These are phyloP conservation scores for Boechera retrofracta DNA, from an alignment of 345 rosid species.

Conservation along the genomic window DNA sequence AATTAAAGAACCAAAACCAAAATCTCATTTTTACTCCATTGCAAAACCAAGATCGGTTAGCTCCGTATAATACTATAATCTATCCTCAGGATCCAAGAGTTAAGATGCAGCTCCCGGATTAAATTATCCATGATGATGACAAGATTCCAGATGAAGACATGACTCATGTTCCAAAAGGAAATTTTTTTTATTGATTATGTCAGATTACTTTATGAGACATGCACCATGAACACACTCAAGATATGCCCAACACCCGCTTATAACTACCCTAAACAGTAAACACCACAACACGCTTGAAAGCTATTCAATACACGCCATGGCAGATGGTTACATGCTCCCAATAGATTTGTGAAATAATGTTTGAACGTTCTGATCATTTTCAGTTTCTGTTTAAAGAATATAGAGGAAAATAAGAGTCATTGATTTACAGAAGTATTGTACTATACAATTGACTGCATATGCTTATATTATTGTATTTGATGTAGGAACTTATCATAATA, in stretches of 20 bases:
- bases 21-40: background rate
- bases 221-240: slow-evolving; percentile 23
- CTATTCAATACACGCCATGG: background rate
- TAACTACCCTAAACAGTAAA: background rate
- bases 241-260: background rate
- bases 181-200: background rate
- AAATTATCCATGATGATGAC: slow-evolving; percentile 18
- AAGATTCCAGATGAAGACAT: background rate
- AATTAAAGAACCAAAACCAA: background rate
- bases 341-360: background rate
- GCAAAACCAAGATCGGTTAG: slow-evolving; percentile 9
- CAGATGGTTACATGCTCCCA: background rate
- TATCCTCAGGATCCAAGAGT: slow-evolving; percentile 6
- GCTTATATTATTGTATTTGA: too few species aligned
- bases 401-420: too few species aligned
- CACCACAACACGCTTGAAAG: slow-evolving; percentile 9
- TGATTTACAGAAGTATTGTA: too few species aligned
- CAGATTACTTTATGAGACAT: slow-evolving; percentile 20
- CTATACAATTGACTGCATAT: too few species aligned
- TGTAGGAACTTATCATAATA: too few species aligned
- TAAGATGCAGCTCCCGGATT: background rate
- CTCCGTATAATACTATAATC: background rate
- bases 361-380: background rate
- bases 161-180: slow-evolving; percentile 2
- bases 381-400: background rate